Base-by-base conservation (phyloP, 1,139 yeast genomes). In the Hyphopichia buzzinii region DNA sequence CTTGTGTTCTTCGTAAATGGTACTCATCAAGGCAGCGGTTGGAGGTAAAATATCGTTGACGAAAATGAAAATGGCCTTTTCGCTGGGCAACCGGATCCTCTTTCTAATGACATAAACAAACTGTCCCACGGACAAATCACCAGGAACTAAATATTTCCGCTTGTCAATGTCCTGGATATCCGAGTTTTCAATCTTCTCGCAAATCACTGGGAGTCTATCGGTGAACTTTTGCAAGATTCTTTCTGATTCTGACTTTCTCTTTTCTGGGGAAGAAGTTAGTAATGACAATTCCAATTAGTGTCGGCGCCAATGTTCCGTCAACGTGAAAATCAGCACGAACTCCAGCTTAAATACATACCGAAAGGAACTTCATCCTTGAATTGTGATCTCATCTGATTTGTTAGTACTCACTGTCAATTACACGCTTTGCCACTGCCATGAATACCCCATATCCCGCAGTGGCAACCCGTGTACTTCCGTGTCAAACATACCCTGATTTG, bases 1-100 rank as follows among this genome's bases (percentile, higher is more conserved):
- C 68, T 89, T 89, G 65, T 92, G 96, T 63, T 92, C 97, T 54
- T 89, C 95, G 58, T 92, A 92, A 46, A 92, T 85, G 21, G 92
- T 78, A 51, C 95, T 84, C 90, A 92, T 89, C 52, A 92, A 77
- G 19, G 97, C 95, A 16, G 97, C 97, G 2, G 98, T 92, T 33
- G 97, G 97, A 16, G 98, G 98, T 52, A 92, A 76, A 41, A 92
- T 90, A 59, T 92, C 98, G 58, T 92, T 90, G 44, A 92, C 95
- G 63, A 92, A 92, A 49, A 92, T 89, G 64, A 92, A 92, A 49
- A 92, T 90, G 32, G 98, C 98, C 81, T 92, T 90, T 64, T 92
- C 98, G 29, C 96, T 87, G 31, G 97, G 96, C 47, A 92, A 77
- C 72, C 86, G 86, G 63, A 92, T 90, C 62, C 98, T 83, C 70